These are phyloP conservation scores for Lagenidium giganteum DNA, from an alignment of 352 stramenopile genomes.

Conservation along the genomic window DNA sequence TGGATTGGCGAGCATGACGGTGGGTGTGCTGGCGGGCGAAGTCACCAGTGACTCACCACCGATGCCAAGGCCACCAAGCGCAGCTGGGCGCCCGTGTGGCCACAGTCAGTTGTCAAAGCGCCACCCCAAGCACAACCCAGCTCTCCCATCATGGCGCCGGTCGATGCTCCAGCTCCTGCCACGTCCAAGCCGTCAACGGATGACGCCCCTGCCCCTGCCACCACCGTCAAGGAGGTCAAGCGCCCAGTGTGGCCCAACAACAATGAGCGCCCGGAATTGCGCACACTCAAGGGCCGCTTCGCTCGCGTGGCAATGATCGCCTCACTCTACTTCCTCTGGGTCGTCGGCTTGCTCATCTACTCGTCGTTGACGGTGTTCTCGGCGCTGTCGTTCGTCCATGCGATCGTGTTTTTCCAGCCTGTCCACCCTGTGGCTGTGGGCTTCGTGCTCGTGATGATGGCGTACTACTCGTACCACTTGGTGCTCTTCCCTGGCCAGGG, in stretches of 20 bases:
- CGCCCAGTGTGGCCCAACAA: slow-evolving; percentile 11
- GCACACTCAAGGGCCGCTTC: slow-evolving; percentile 20
- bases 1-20: too few species aligned
- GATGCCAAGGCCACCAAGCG: too few species aligned
- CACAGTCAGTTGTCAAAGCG: too few species aligned
- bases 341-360: slow-evolving; percentile 19
- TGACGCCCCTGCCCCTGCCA: too few species aligned
- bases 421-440: neutral
- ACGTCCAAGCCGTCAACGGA: too few species aligned
- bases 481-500: slow-evolving; percentile 18
- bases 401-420: slow-evolving; percentile 10
- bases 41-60: too few species aligned
- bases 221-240: too few species aligned
- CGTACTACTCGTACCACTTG: slow-evolving; percentile 46
- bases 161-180: too few species aligned
- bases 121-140: too few species aligned
- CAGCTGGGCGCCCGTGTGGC: too few species aligned
- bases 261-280: slow-evolving; percentile 22
- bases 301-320: slow-evolving; percentile 26
- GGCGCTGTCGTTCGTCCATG: slow-evolving; percentile 9
- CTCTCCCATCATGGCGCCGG: too few species aligned
- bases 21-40: too few species aligned
- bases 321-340: slow-evolving; percentile 27
- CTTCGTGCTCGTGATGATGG: slow-evolving; percentile 23
- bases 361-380: slow-evolving; percentile 22